Evolutionary conservation across 176 grass and related monocot species (phyloP), one percentile per base, ranked within the genome.

Genomic region (Oryza coarctata): DNA sequence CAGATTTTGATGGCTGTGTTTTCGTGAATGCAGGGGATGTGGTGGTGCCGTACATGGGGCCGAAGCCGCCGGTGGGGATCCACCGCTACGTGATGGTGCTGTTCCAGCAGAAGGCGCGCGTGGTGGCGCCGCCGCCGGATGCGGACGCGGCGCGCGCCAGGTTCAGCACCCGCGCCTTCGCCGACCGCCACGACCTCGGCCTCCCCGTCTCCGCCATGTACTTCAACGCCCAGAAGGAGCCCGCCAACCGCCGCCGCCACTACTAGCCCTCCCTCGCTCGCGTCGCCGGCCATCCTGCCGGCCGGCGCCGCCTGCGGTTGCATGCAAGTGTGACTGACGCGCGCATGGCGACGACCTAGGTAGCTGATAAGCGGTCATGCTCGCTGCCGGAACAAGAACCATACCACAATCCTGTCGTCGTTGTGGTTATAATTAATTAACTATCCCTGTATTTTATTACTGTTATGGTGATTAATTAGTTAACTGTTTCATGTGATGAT

Each of bases 161-260:
- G 61, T 98, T 98, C 84, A 93, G 45, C 75, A 94, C 90, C 12
- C 90, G 95, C 14, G 77, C 77, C 38, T 98, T 98, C 63, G 86
- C 95, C 3, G 75, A 18, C 6, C 75, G 85, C 79, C 83, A 94
- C 76, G 80, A 44, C 35, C 79, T 98, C 20, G 90, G 90, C n/a
- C 84, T 84, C 30, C 92, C 95, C 1, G 95, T 93, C 74, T 86
- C 90, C 76, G 75, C 92, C 49, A 50, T 85, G 12, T 98, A 83
- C 81, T 98, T 94, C 95, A 98, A 98, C 84, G 85, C 90, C 1
- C 95, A 98, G 49, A 98, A 84, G 91, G 92, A 98, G 71, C 84
- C 86, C 0, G 88, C 83, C 22, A 87, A 25, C 49, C 90, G 90
- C 78, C 87, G 87, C 60, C 92, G 90, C 74, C 70, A 68, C 26